Percentiles rank a stretch among this genome's conserved stretches.
These are phyloP conservation scores for Penicillium aurantiogriseum DNA, from an alignment of 2,329 filamentous ascomycete genomes.

Conservation along the genomic window DNA sequence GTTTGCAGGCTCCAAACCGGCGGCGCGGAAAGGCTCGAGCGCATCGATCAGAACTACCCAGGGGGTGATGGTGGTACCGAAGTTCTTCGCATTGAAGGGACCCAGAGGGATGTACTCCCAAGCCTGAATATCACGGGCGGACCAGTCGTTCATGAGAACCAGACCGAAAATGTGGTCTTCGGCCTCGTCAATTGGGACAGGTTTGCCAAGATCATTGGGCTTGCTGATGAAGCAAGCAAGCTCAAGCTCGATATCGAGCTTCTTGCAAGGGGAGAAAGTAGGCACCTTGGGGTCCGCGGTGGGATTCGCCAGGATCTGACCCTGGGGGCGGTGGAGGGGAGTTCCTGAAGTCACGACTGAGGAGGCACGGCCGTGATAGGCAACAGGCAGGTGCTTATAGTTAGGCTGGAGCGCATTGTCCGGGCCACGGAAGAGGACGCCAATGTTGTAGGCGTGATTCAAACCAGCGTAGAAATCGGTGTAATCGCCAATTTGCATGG, in stretches of 20 bases:
- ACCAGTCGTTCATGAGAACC: constrained; percentile 86
- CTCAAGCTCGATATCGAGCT: constrained; percentile 78
- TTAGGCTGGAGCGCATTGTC: constrained; percentile 75
- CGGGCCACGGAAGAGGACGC: constrained; percentile 69
- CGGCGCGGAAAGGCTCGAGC: constrained; percentile 63
- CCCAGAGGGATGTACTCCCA: constrained; percentile 84
- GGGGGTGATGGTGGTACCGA: constrained; percentile 71
- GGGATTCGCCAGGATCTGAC: constrained; percentile 69
- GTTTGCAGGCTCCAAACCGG: constrained; percentile 54
- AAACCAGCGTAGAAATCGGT: constrained; percentile 82
- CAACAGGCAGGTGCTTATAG: constrained; percentile 77
- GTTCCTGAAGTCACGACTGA: constrained; percentile 74
- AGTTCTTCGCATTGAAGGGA: constrained; percentile 82
- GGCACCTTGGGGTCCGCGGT: constrained; percentile 61
- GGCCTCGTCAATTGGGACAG: constrained; percentile 63
- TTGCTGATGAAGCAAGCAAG: constrained; percentile 71
- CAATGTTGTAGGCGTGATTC: constrained; percentile 74
- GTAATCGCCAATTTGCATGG: constrained; percentile 78
- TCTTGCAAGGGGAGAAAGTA: constrained; percentile 61
- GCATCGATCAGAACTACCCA: constrained; percentile 79
- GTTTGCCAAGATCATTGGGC: constrained; percentile 62
- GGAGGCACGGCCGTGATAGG: constrained; percentile 76
- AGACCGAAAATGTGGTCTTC: constrained; percentile 73
- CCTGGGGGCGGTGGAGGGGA: constrained; percentile 68
- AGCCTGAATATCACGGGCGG: constrained; percentile 74